Conservation (phyloP, 2,329 filamentous ascomycete species). For the Mollisia scopiformis region DNA sequence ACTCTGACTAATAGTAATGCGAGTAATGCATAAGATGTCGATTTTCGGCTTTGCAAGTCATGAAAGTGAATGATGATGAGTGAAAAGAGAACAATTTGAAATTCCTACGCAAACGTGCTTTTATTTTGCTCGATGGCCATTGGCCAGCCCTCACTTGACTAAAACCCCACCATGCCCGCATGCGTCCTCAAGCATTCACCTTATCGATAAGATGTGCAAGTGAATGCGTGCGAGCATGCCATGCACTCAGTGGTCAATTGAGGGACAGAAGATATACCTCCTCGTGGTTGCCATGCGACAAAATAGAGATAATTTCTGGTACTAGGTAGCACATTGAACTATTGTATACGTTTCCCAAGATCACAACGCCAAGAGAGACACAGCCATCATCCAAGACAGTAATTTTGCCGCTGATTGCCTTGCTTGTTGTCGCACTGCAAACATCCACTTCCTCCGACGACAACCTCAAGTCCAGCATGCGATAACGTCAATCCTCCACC, state of each 20-base stretch:
- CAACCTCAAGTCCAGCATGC: conserved; percentile 9
- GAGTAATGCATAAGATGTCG: not conserved
- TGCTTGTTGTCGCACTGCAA: not conserved
- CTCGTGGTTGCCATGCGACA: not conserved
- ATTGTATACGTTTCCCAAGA: not conserved
- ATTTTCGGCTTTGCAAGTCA: not conserved
- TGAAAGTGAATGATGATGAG: not conserved
- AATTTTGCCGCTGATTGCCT: conserved; percentile 14
- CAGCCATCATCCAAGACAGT: not conserved
- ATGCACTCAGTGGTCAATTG: not conserved
- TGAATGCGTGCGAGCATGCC: not conserved
- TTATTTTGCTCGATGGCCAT: not conserved
- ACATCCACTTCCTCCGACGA: not conserved
- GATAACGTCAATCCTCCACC: not conserved
- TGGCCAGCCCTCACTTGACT: not conserved
- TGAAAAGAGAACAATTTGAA: not conserved
- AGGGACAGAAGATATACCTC: not conserved
- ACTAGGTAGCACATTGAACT: not conserved
- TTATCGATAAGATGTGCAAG: conserved; percentile 2
- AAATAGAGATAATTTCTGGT: not conserved
- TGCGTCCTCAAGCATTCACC: not conserved
- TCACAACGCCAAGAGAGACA: conserved; percentile 3
- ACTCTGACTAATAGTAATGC: not conserved
- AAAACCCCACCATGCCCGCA: not conserved
- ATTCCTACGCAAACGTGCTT: not conserved